A percentile compares a stretch with the other conserved stretches of the same genome.
Evolutionary conservation across 352 stramenopile species (phyloP).

Genomic region (Pythium aphanidermatum): DNA sequence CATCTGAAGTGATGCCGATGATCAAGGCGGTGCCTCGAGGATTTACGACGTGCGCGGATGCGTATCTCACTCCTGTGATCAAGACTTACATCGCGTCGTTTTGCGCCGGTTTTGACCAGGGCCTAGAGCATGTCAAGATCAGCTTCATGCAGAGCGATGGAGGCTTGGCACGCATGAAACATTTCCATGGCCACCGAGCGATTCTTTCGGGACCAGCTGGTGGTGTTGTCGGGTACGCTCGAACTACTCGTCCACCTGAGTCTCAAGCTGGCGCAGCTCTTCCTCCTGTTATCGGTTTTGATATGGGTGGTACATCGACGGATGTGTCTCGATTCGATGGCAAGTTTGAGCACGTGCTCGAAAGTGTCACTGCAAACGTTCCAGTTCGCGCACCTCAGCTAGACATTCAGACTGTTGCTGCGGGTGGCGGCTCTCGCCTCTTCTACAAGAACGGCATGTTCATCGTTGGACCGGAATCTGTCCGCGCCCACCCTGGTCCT

Average conservation of each 20-base stretch:
- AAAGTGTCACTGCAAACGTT: slow-evolving; percentile 97
- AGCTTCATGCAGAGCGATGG: slow-evolving; percentile 99
- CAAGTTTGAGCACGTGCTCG: slow-evolving; percentile 96
- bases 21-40: slow-evolving; percentile 96
- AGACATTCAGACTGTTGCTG: slow-evolving; percentile 98
- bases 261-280: slow-evolving; percentile 11
- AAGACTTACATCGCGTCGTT: slow-evolving; percentile 97
- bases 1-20: slow-evolving; percentile 96
- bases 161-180: slow-evolving; percentile 93
- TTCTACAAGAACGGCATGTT: slow-evolving; percentile 98
- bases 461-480: slow-evolving; percentile 95
- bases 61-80: slow-evolving; percentile 98
- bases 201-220: slow-evolving; percentile 94
- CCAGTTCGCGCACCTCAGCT: slow-evolving; percentile 97
- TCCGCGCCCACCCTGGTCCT: slow-evolving; percentile 94
- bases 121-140: slow-evolving; percentile 89
- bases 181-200: slow-evolving; percentile 89
- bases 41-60: slow-evolving; percentile 96
- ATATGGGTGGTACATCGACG: slow-evolving; percentile 99
- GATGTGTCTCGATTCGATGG: slow-evolving; percentile 97
- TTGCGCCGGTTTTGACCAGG: slow-evolving; percentile 92
- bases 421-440: slow-evolving; percentile 93
- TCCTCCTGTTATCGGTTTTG: slow-evolving; percentile 94
- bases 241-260: slow-evolving; percentile 77
- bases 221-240: slow-evolving; percentile 96